Conservation (phyloP, 1,284 basidiomycete species). For the Trichosporon asahii region DNA sequence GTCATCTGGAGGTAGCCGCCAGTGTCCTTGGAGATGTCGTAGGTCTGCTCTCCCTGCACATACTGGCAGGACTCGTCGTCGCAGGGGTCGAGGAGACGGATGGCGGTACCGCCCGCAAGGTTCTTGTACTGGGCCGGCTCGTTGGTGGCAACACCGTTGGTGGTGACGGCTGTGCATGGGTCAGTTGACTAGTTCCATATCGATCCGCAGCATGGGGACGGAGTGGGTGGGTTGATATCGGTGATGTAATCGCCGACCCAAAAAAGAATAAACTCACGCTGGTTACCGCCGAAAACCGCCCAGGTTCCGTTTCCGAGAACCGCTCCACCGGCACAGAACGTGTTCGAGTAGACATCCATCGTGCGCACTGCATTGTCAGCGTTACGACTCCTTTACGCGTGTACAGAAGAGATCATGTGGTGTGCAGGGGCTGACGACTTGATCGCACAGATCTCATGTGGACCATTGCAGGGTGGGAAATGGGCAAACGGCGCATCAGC, state of each 20-base stretch:
- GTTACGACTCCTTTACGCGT: not conserved
- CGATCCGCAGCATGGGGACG: not conserved
- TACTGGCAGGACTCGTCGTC: conserved; percentile 66
- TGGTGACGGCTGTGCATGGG: conserved; percentile 37
- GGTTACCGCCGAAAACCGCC: conserved; percentile 59
- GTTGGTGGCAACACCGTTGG: conserved; percentile 43
- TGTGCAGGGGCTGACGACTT: not conserved
- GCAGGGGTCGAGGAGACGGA: conserved; percentile 70
- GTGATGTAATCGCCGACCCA: conserved; percentile 36
- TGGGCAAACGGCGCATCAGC: not conserved
- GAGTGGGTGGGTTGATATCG: not conserved
- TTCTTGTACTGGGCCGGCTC: conserved; percentile 50
- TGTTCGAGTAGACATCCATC: conserved; percentile 75
- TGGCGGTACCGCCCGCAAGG: conserved; percentile 65
- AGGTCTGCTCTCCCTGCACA: conserved; percentile 63
- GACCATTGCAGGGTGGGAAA: not conserved
- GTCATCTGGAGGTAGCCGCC: conserved; percentile 67
- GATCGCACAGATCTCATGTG: not conserved
- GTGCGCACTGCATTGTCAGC: conserved; percentile 35
- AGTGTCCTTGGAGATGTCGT: conserved; percentile 34
- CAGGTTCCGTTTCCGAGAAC: conserved; percentile 57
- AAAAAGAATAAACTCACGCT: conserved; percentile 60
- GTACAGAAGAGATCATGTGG: not conserved
- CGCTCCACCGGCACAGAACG: conserved; percentile 63
- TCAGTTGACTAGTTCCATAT: conserved; percentile 17